phyloP scores from a whole-genome alignment of 2,329 filamentous ascomycete genomes.

The Aspergillus neotritici region DNA sequence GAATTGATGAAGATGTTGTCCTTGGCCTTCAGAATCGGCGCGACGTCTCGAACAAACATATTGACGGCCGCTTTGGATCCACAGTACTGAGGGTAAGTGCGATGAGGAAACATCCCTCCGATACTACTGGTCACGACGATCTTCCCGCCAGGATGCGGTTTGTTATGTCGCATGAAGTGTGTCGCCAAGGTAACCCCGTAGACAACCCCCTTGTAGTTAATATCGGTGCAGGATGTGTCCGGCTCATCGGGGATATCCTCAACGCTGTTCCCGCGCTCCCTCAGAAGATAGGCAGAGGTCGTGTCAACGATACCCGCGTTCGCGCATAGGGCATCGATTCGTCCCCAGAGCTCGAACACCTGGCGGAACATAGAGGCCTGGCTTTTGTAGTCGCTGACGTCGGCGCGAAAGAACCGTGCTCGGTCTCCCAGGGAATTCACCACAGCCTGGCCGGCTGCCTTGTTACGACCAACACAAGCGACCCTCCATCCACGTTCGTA shows the following conservation, averaged over 20 bases:
- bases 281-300: constrained; percentile 43
- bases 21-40: constrained; percentile 39
- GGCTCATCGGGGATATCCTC: constrained; percentile 41
- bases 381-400: constrained; percentile 45
- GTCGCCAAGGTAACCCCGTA: constrained; percentile 48
- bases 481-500: constrained; percentile 30
- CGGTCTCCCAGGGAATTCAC: constrained; percentile 28
- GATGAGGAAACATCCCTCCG: constrained; percentile 41
- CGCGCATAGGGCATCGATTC: constrained; percentile 46
- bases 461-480: constrained; percentile 35
- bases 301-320: constrained; percentile 49
- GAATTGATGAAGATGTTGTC: constrained; percentile 47
- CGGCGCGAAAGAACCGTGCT: constrained; percentile 41
- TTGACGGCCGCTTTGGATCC: constrained; percentile 48
- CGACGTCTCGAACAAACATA: constrained; percentile 37
- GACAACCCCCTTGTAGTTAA: constrained; percentile 49
- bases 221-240: constrained; percentile 43
- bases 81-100: constrained; percentile 45
- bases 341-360: constrained; percentile 41
- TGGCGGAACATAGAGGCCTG: constrained; percentile 41
- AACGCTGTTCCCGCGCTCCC: constrained; percentile 25
- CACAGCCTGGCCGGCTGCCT: constrained; percentile 28
- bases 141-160: constrained; percentile 35
- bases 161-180: constrained; percentile 51
- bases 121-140: constrained; percentile 44